Conservation (phyloP, 169 alveolate species). For the Haemoproteus tartakovskyi region DNA sequence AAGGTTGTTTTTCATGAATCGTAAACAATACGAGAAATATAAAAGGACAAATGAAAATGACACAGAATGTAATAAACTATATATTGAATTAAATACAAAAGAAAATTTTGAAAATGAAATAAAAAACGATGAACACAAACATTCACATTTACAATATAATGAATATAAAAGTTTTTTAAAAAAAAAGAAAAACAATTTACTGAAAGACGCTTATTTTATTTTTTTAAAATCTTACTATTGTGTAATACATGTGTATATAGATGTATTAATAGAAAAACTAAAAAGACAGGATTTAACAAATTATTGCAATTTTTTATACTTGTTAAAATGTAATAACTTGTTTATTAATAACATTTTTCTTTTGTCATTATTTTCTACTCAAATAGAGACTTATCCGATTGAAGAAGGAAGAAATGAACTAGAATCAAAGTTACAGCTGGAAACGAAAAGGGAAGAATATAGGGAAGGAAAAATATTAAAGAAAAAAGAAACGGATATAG, state of each 20-base stretch:
- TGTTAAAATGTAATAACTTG: slow-evolving; percentile 11
- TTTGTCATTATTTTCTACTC: slow-evolving; percentile 17
- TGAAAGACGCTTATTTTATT: slow-evolving; percentile 2
- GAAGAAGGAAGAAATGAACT: too few relatives aligned
- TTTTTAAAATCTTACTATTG: slow-evolving; percentile 4
- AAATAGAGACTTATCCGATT: background rate
- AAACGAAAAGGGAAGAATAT: background rate
- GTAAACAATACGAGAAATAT: background rate
- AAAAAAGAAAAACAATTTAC: background rate
- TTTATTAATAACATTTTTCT: slow-evolving; percentile 28
- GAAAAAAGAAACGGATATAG: background rate
- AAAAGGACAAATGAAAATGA: background rate
- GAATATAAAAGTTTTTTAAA: background rate
- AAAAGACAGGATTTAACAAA: slow-evolving; percentile 13
- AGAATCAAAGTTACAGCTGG: background rate
- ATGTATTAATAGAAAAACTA: slow-evolving; percentile 19
- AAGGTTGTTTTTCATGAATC: background rate
- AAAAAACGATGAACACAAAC: background rate
- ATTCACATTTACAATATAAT: background rate
- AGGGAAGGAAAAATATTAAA: too few relatives aligned
- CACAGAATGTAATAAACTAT: background rate
- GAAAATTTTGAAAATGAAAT: background rate
- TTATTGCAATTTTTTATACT: slow-evolving; percentile 17
- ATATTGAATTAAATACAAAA: background rate
- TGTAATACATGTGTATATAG: slow-evolving; percentile 2